A percentile compares a stretch with the other conserved stretches of the same genome.
Conservation (phyloP, 1,139 yeast genomes). For the Nakaseomyces uthaithaninus region DNA sequence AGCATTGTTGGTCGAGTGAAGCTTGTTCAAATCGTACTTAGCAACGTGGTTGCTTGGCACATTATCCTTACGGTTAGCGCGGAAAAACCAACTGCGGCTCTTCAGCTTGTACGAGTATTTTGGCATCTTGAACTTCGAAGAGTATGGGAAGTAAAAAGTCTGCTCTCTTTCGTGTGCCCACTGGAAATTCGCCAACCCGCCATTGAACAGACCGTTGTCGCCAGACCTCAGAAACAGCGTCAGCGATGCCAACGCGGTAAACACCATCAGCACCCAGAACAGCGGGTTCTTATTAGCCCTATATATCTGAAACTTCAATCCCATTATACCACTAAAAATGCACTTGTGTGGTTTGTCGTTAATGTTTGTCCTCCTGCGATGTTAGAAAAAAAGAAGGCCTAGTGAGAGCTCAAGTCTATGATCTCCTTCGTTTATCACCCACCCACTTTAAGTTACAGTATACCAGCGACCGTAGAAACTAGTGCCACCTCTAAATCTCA, state of each 20-base stretch:
- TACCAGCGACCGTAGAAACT: not conserved
- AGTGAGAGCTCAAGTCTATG: not conserved
- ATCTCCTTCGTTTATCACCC: not conserved
- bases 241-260: slow-evolving; percentile 26
- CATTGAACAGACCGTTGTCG: not conserved
- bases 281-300: slow-evolving; percentile 2
- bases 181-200: slow-evolving; percentile 22
- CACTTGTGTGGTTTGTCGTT: no score
- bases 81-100: slow-evolving; percentile 40
- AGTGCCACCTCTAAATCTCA: not conserved
- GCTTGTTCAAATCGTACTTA: slow-evolving; percentile 73
- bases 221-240: slow-evolving; percentile 13
- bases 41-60: slow-evolving; percentile 71
- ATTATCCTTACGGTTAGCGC: slow-evolving; percentile 38
- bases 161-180: slow-evolving; percentile 33
- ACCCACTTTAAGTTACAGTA: no score
- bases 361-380: no score
- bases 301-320: slow-evolving; percentile 7
- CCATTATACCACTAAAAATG: not conserved
- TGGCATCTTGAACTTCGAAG: slow-evolving; percentile 31
- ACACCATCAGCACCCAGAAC: slow-evolving; percentile 15
- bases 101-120: slow-evolving; percentile 43
- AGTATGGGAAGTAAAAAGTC: slow-evolving; percentile 31
- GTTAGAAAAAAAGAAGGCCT: no score
- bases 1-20: slow-evolving; percentile 63